These are phyloP conservation scores for Silene conica DNA, from an alignment of 148 eudicot species.

Conservation along the genomic window DNA sequence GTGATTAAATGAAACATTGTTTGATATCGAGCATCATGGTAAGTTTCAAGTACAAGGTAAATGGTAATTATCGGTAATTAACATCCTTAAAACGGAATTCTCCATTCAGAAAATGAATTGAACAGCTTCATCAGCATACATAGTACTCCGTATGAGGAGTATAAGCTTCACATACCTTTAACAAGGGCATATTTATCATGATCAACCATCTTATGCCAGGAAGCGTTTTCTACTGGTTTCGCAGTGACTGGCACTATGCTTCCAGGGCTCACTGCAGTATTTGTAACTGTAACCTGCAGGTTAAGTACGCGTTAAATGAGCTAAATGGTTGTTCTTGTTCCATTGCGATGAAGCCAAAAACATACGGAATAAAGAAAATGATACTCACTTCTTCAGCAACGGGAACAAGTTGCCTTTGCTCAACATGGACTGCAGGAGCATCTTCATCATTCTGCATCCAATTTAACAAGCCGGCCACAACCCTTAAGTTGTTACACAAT, in stretches of 20 bases:
- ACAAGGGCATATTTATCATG: constrained; percentile 32
- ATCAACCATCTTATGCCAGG: constrained; percentile 29
- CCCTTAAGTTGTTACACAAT: background rate
- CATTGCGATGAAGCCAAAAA: background rate
- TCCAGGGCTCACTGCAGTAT: constrained; percentile 16
- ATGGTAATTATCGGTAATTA: too few species aligned
- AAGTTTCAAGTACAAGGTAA: too few species aligned
- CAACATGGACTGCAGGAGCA: constrained; percentile 15
- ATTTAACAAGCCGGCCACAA: constrained; percentile 5
- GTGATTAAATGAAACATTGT: too few species aligned
- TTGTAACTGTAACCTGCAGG: constrained; percentile 21
- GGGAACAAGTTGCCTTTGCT: constrained; percentile 22
- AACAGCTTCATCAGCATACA: too few species aligned
- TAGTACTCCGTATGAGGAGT: background rate
- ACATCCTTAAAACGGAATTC: too few species aligned
- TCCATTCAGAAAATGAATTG: too few species aligned
- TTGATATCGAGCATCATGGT: too few species aligned
- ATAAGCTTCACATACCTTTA: constrained; percentile 20
- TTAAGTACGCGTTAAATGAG: background rate
- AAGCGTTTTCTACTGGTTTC: constrained; percentile 23
- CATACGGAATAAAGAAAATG: background rate
- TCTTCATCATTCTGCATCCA: constrained; percentile 34
- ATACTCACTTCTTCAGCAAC: constrained; percentile 33
- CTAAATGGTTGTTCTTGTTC: background rate
- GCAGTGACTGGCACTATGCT: constrained; percentile 22